Base-by-base conservation (phyloP, 371 early-diverging fungal species). In the Conidiobolus incongruus region DNA sequence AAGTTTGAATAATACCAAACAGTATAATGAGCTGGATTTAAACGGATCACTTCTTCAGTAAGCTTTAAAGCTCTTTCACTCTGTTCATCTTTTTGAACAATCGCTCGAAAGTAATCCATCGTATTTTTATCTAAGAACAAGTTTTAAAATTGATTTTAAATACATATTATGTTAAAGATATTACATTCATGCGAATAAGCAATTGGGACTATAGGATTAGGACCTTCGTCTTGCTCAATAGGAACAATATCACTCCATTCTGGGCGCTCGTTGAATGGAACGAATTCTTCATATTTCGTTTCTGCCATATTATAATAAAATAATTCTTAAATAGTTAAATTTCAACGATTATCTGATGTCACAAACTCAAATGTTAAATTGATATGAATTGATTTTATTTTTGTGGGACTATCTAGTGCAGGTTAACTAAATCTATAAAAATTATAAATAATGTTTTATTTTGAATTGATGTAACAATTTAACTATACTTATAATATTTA, bases 21-120 rank as follows among this genome's bases (percentile, higher is more conserved):
- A 20, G 89, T 86, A 60, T 94, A 95, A 58, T 94, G 90, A 5
- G 84, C 82, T 20, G 94, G 82, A 54, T 88, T 90, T 50, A 73
- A 56, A 6, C 68, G 59, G 36, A 96, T 76, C 42, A 91, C 80
- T 32, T 66, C 66, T 47, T 64, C 60, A 0, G 87, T 87, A 40
- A 96, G 60, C 4, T 67, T 63, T 26, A 92, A 61, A 10, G 80
- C 92, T 19, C 97, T 72, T 38, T 69, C 54, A 2, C 76, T 75
- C 29, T 66, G 55, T 59, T 96, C 97, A 28, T 75, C 53, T 10
- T 56, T 49, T 15, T 54, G 48, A 42, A 65, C 56, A 19, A 88
- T 65, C 1, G 91, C 91, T n/a, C 93, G 68, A 56, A 91, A 81
- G 53, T 79, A 81, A 55, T 68, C 75, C 86, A 92, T 91, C 26